These are phyloP conservation scores for Phyllosticta ampelicida DNA, from an alignment of 2,329 filamentous ascomycete genomes.

Conservation along the genomic window DNA sequence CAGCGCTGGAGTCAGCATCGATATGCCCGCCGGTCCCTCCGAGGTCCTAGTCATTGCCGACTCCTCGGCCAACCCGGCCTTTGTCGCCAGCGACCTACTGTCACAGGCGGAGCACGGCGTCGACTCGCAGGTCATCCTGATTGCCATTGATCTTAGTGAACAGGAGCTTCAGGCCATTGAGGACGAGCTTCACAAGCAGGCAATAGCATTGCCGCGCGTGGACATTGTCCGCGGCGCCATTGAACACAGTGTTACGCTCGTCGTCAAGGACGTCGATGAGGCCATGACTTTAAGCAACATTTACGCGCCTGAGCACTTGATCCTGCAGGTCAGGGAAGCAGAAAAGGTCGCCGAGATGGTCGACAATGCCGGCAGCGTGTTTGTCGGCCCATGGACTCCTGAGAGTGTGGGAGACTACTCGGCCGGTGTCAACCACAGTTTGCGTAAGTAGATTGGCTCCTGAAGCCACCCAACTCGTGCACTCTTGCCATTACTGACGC, in stretches of 20 bases:
- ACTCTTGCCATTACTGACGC: background rate
- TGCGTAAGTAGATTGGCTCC: constrained; percentile 56
- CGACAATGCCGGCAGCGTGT: constrained; percentile 90
- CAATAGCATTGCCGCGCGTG: constrained; percentile 74
- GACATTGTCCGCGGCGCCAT: constrained; percentile 89
- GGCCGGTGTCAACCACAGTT: constrained; percentile 91
- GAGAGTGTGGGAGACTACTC: constrained; percentile 98
- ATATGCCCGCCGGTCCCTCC: constrained; percentile 95
- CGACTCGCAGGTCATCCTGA: constrained; percentile 87
- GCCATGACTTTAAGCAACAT: constrained; percentile 79
- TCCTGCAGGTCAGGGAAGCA: constrained; percentile 75
- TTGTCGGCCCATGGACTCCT: constrained; percentile 91
- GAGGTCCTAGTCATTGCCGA: constrained; percentile 96
- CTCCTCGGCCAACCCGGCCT: constrained; percentile 75
- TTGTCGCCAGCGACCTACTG: constrained; percentile 88
- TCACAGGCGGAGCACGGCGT: constrained; percentile 95
- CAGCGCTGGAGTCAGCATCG: constrained; percentile 86
- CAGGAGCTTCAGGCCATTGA: constrained; percentile 71
- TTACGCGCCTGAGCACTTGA: constrained; percentile 94
- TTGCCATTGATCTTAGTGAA: constrained; percentile 71
- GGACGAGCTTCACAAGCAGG: constrained; percentile 80
- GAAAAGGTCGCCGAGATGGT: constrained; percentile 65
- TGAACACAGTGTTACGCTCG: constrained; percentile 79
- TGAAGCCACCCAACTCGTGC: background rate
- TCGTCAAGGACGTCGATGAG: constrained; percentile 60